These are phyloP conservation scores for Trypanosoma platydactyli DNA, from an alignment of 208 protist species.

Conservation along the genomic window DNA sequence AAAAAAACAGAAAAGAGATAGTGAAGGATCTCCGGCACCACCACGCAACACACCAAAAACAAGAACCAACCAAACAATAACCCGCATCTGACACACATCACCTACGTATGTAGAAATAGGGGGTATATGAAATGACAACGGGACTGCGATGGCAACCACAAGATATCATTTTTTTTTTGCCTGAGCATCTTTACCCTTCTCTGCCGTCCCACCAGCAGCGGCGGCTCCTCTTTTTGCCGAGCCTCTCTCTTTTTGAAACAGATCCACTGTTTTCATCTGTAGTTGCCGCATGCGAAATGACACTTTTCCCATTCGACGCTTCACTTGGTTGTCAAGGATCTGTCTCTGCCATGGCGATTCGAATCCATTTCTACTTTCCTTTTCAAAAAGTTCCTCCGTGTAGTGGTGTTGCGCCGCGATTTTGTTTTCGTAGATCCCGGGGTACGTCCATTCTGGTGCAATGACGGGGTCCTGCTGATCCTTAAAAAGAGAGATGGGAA, in stretches of 20 bases:
- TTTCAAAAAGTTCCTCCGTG: constrained; percentile 82
- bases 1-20: constrained; percentile 1
- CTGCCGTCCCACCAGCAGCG: constrained; percentile 19
- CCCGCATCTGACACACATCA: neutral
- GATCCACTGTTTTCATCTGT: constrained; percentile 76
- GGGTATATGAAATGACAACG: constrained; percentile 2
- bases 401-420: constrained; percentile 82
- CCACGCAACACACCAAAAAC: constrained; percentile 25
- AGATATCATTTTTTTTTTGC: constrained; percentile 15
- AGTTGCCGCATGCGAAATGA: constrained; percentile 77
- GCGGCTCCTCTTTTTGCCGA: constrained; percentile 62
- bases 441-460: constrained; percentile 90
- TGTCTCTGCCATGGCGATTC: constrained; percentile 83
- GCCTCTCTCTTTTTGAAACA: constrained; percentile 88
- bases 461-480: constrained; percentile 88
- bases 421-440: constrained; percentile 92
- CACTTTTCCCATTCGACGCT: constrained; percentile 61
- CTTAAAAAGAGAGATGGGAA: constrained; percentile 91
- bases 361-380: constrained; percentile 60
- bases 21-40: too few species aligned
- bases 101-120: constrained; percentile 8
- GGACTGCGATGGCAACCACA: neutral
- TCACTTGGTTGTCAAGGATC: constrained; percentile 87
- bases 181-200: constrained; percentile 19
- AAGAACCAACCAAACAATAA: constrained; percentile 17